Evolutionary conservation across 345 rosid genomes (phyloP).

Genomic region (Syzygium grande): DNA sequence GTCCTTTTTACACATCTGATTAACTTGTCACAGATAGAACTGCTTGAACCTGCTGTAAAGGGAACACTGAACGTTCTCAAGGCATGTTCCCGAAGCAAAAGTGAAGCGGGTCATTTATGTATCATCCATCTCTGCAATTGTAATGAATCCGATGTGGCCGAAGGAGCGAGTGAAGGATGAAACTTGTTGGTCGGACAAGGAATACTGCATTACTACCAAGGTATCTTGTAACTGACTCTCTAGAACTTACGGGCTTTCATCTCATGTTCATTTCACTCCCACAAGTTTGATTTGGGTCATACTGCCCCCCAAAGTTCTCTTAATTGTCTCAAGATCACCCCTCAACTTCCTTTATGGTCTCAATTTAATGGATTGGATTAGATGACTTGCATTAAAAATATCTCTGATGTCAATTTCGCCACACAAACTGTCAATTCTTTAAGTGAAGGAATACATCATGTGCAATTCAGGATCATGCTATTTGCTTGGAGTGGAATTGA

Average conservation of each 20-base stretch:
- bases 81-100: slow-evolving; percentile 11
- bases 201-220: slow-evolving; percentile 9
- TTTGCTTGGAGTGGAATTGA: not conserved
- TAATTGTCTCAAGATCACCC: not conserved
- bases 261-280: not conserved
- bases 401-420: not conserved
- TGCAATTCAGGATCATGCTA: not conserved
- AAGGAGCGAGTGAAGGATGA: slow-evolving; percentile 18
- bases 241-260: not conserved
- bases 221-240: not conserved
- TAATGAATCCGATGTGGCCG: slow-evolving; percentile 17
- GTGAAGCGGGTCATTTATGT: slow-evolving; percentile 16
- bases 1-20: not conserved
- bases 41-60: slow-evolving; percentile 15
- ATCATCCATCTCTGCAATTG: slow-evolving; percentile 11
- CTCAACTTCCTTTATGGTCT: not conserved
- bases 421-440: not conserved
- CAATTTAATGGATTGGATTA: not conserved
- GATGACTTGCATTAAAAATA: not conserved
- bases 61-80: slow-evolving; percentile 20
- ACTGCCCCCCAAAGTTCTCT: not conserved
- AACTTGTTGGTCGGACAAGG: slow-evolving; percentile 26
- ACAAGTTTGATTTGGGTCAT: not conserved
- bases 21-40: slow-evolving; percentile 4
- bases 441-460: not conserved